Conservation (phyloP, 106 monocot species). For the Apostasia shenzhenica region DNA sequence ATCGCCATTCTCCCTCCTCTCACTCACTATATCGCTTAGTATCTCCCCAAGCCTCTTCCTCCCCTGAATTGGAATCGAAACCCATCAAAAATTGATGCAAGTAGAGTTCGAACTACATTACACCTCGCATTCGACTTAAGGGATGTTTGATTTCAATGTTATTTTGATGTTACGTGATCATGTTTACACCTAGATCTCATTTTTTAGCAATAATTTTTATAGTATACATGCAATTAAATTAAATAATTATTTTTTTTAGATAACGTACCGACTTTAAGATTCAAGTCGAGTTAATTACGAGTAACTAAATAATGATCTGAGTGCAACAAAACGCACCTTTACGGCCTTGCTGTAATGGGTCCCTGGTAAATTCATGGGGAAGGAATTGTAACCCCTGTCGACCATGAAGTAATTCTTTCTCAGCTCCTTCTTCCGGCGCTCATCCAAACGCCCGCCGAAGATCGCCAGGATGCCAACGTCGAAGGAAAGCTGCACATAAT, state of each 20-base stretch:
- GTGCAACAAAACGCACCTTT: slow-evolving; percentile 19
- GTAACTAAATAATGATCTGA: no score
- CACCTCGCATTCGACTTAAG: no score
- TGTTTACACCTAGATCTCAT: no score
- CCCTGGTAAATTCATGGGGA: slow-evolving; percentile 50
- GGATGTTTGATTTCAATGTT: no score
- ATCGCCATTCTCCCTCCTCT: slow-evolving; percentile 41
- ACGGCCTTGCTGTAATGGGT: slow-evolving; percentile 61
- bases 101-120: no score
- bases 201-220: no score
- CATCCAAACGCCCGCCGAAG: slow-evolving; percentile 48
- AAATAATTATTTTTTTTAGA: no score
- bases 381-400: slow-evolving; percentile 87
- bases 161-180: no score
- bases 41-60: slow-evolving; percentile 46
- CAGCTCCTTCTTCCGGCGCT: slow-evolving; percentile 31
- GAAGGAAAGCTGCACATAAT: slow-evolving; percentile 49
- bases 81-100: not conserved
- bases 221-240: no score
- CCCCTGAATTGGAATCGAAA: slow-evolving; percentile 29
- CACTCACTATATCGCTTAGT: slow-evolving; percentile 45
- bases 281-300: no score
- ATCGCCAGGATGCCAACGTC: slow-evolving; percentile 63
- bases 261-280: no score
- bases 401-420: slow-evolving; percentile 65